Percentiles rank a stretch among this genome's conserved stretches.
phyloP scores from a whole-genome alignment of 2,329 filamentous ascomycete species.

The Pseudogymnoascus sp. region DNA sequence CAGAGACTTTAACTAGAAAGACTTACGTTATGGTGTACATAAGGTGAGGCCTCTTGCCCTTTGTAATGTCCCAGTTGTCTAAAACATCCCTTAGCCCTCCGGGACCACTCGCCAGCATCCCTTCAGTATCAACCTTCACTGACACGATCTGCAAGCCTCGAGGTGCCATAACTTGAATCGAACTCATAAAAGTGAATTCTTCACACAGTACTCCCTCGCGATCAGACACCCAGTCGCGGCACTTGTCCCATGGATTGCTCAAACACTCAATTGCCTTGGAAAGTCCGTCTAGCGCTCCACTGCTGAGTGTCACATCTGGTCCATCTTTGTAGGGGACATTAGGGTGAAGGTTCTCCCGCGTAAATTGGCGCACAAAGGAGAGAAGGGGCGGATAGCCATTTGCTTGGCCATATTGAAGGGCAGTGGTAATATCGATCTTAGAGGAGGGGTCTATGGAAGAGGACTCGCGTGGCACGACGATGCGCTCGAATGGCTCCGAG shows the following conservation, averaged over 20 bases:
- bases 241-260: conserved; percentile 65
- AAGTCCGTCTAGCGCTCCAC: conserved; percentile 80
- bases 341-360: conserved; percentile 68
- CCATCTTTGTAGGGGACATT: conserved; percentile 70
- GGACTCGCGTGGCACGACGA: conserved; percentile 65
- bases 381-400: conserved; percentile 73
- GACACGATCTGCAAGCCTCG: conserved; percentile 57
- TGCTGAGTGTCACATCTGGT: conserved; percentile 69
- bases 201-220: conserved; percentile 74
- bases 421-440: conserved; percentile 73
- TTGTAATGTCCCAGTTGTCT: conserved; percentile 68
- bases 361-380: conserved; percentile 71
- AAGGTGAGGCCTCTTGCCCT: conserved; percentile 69
- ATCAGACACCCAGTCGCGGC: conserved; percentile 56
- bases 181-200: conserved; percentile 72
- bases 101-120: conserved; percentile 66
- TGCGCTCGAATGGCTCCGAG: conserved; percentile 33
- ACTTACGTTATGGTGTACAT: conserved; percentile 86
- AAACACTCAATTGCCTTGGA: conserved; percentile 69
- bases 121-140: conserved; percentile 68
- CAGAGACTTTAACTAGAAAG: conserved; percentile 1
- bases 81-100: conserved; percentile 72
- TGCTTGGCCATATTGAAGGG: conserved; percentile 80
- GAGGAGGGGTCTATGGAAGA: conserved; percentile 48
- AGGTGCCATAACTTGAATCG: conserved; percentile 58